These are phyloP conservation scores for Colletotrichum sp. DNA, from an alignment of 2,329 filamentous ascomycete species.

Conservation along the genomic window DNA sequence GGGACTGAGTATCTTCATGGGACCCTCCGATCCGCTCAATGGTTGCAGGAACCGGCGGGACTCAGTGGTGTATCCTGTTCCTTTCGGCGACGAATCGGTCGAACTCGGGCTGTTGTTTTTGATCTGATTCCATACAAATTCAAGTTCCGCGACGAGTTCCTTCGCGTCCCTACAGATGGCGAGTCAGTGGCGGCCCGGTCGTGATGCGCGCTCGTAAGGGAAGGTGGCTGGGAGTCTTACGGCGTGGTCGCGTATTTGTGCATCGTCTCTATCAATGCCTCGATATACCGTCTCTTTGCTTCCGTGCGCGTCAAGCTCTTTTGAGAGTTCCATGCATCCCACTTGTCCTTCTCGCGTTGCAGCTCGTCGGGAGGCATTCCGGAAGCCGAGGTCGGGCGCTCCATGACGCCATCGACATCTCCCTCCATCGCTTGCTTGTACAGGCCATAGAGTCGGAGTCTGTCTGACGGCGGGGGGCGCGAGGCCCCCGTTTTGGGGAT, in stretches of 20 bases:
- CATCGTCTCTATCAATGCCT: slow-evolving; percentile 95
- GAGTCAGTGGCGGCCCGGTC: background rate
- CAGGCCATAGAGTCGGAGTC: slow-evolving; percentile 92
- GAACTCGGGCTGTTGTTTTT: slow-evolving; percentile 80
- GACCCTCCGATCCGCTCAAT: slow-evolving; percentile 54
- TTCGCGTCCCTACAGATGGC: slow-evolving; percentile 67
- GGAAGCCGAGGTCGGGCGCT: slow-evolving; percentile 67
- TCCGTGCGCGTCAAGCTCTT: slow-evolving; percentile 84
- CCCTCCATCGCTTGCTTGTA: slow-evolving; percentile 99
- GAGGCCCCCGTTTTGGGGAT: slow-evolving; percentile 92
- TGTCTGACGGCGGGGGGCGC: slow-evolving; percentile 83
- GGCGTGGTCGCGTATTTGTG: slow-evolving; percentile 90
- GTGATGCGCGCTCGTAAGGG: background rate
- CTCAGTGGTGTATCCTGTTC: slow-evolving; percentile 36
- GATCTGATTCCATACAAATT: slow-evolving; percentile 99
- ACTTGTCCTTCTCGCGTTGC: slow-evolving; percentile 70
- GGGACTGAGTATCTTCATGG: slow-evolving; percentile 78
- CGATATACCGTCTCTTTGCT: slow-evolving; percentile 92
- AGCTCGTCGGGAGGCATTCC: slow-evolving; percentile 58
- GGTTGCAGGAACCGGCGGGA: slow-evolving; percentile 53
- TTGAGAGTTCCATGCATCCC: slow-evolving; percentile 95
- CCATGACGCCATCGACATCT: slow-evolving; percentile 93
- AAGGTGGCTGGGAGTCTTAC: slow-evolving; percentile 45
- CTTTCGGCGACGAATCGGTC: slow-evolving; percentile 60
- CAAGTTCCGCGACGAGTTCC: slow-evolving; percentile 90